These are phyloP conservation scores for Sporisorium graminicola DNA, from an alignment of 1,284 basidiomycete species.

Conservation along the genomic window DNA sequence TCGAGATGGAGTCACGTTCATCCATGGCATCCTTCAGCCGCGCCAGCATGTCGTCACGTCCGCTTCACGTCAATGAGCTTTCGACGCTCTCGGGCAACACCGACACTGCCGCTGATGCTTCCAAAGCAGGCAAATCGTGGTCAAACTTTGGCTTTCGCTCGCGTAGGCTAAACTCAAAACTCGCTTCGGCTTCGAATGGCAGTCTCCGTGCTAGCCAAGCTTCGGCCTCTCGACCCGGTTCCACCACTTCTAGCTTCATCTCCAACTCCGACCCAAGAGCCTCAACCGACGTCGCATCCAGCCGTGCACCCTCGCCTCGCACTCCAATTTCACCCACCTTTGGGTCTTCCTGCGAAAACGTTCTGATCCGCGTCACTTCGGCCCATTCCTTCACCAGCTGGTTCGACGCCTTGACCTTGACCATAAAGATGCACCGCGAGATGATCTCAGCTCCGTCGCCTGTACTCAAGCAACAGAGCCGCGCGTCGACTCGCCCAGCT, in stretches of 20 bases:
- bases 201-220: not conserved
- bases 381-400: slow-evolving; percentile 6
- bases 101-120: not conserved
- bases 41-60: slow-evolving; percentile 11
- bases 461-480: slow-evolving; percentile 1
- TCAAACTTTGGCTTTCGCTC: slow-evolving; percentile 25
- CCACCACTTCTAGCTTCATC: slow-evolving; percentile 3
- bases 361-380: slow-evolving; percentile 14
- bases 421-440: slow-evolving; percentile 28
- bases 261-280: slow-evolving; percentile 12
- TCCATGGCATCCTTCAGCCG: slow-evolving; percentile 9
- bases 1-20: slow-evolving; percentile 10
- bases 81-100: not conserved
- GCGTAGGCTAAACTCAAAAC: slow-evolving; percentile 22
- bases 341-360: not conserved
- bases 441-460: not conserved
- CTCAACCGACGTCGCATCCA: slow-evolving; percentile 14
- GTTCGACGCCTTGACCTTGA: slow-evolving; percentile 25
- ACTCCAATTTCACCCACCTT: slow-evolving; percentile 17
- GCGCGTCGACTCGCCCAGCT: slow-evolving; percentile 9
- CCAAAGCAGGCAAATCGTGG: slow-evolving; percentile 17
- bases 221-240: not conserved
- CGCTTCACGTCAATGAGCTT: not conserved
- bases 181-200: slow-evolving; percentile 13
- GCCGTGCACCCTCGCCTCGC: slow-evolving; percentile 19